Evolutionary conservation across 345 rosid species (phyloP), one percentile per base, ranked within the genome.

Genomic region (Lepidium aucheri): DNA sequence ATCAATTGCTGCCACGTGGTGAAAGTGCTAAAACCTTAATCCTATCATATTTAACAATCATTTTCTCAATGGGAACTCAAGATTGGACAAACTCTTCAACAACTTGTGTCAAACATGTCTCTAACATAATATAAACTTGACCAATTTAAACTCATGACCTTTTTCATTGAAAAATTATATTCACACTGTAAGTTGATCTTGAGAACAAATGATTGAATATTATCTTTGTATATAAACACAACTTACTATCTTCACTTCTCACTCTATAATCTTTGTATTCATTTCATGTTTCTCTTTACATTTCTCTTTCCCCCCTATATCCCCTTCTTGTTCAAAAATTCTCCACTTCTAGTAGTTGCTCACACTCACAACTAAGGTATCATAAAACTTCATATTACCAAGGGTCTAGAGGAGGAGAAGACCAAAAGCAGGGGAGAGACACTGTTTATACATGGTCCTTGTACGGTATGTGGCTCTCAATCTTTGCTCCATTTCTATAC

Each of bases 271-370:
- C 42, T 49, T 64, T 66, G 52, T 72, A 72, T 63, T 49, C 65
- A 55, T 64, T 63, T 71, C 30, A 63, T 36, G 63, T 54, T 70
- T 20, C 75, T 69, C 65, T 71, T 63, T 71, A 63, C 68, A 64
- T 18, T 32, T 61, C 18, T 35, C 42, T 42, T 16, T 13, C 3
- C 18, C 36, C 46, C 43, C n/a, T n/a, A n/a, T n/a, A n/a, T n/a
- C n/a, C n/a, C n/a, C n/a, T 43, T 45, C 51, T 53, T 54, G 53
- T 47, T 64, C 59, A 57, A 72, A 69, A 50, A 69, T 60, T 65
- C 34, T 41, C 40, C 67, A 60, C 30, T 63, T 70, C 49, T 9
- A 43, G 35, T 54, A 53, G 62, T 42, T 61, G 34, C 15, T 4
- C 60, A 32, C 42, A 44, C 50, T 53, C 55, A 53, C 30, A 67